These are phyloP conservation scores for Trypethelium eluteriae DNA, from an alignment of 495 filamentous ascomycete genomes.

Conservation along the genomic window DNA sequence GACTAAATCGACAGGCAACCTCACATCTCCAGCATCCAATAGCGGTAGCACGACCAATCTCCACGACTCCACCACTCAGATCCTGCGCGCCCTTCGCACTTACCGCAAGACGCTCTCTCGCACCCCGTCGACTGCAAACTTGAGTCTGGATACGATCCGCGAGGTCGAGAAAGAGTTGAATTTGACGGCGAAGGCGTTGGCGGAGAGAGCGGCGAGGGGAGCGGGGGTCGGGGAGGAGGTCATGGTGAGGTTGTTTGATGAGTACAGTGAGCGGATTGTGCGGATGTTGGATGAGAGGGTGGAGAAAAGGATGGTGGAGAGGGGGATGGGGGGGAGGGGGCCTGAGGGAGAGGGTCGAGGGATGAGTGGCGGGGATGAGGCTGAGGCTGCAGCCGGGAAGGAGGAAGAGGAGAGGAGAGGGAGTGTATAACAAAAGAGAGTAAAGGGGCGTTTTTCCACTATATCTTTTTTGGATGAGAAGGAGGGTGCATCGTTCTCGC, in stretches of 20 bases:
- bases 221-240: constrained; percentile 49
- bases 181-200: constrained; percentile 68
- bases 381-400: not conserved
- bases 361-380: not conserved
- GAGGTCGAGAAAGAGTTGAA: constrained; percentile 40
- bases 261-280: constrained; percentile 63
- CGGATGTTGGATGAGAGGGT: constrained; percentile 66
- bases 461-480: too few relatives aligned
- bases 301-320: constrained; percentile 27
- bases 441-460: not conserved
- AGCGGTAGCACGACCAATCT: constrained; percentile 52
- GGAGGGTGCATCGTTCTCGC: too few relatives aligned
- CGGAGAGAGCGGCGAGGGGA: constrained; percentile 41
- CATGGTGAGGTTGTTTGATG: constrained; percentile 58
- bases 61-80: constrained; percentile 68
- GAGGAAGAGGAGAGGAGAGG: not conserved
- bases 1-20: constrained; percentile 33
- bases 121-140: not conserved
- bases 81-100: constrained; percentile 67
- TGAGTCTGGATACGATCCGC: constrained; percentile 15
- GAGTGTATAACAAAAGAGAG: not conserved
- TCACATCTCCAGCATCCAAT: not conserved
- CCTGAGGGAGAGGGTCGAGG: not conserved
- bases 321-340: constrained; percentile 8
- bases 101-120: constrained; percentile 71